Evolutionary conservation across 2,329 filamentous ascomycete species (phyloP), one percentile per base, ranked within the genome.

Genomic region (Fusarium falciforme): DNA sequence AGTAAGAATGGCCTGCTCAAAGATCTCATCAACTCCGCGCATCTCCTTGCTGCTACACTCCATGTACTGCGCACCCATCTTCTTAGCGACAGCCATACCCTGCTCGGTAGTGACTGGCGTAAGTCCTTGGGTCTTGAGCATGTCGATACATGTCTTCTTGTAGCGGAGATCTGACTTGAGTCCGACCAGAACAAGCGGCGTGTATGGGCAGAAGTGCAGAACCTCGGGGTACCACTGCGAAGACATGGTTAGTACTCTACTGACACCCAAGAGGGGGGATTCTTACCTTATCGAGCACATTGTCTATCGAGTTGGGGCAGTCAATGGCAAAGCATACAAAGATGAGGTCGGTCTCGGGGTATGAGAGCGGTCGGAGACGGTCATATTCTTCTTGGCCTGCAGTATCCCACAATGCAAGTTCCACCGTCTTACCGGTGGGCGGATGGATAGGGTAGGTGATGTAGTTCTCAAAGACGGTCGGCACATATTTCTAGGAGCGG

Each of bases 291-390:
- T 99, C 96, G 87, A 98, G 93, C 68, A 99, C 96, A 84, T 99
- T 99, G 82, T 99, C 96, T 62, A 99, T 88, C 8, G 96, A 98
- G 84, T 98, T 98, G 38, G 96, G 96, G 83, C 96, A 99, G 85
- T 99, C 96, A 80, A 99, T 98, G 75, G 96, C 96, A 84, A 99
- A 99, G 88, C 96, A 99, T 77, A 99, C 96, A 83, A 99, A 98
- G 69, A 99, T 92, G 36, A 99, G 89, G 83, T 99, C 96, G 14
- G 96, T 99, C 85, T 99, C 96, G 5, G 96, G 96, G 85, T 99
- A 99, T 52, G 96, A 98, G 60, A 99, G 91, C 54, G 96, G 96
- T 77, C 96, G 92, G 81, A 99, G 88, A 79, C 96, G 92, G 87
- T 99, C 96, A 83, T 99, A 99, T 85, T 98, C 96, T 84, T 99